Evolutionary conservation across 164 flowering plant genomes (phyloP), one percentile per base, ranked within the genome.

Genomic region (Liriodendron chinense): DNA sequence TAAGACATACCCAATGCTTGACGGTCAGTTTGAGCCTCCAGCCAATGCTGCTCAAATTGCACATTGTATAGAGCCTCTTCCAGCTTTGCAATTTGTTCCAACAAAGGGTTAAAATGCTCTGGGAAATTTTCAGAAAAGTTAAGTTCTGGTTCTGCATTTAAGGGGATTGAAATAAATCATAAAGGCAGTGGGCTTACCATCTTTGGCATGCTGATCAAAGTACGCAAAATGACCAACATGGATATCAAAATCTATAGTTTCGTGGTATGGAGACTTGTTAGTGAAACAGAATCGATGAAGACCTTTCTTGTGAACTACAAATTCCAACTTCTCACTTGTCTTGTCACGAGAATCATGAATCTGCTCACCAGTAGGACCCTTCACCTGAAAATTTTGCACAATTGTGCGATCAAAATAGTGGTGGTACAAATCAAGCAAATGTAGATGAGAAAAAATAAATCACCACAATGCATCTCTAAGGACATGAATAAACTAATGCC

Each of bases 41-140:
- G 83, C 98, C 98, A 96, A 75, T 92, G 98, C 81, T 96, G 99
- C 75, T 92, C 98, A 76, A 92, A 96, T 78, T 94, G 98, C 76
- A 96, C 87, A 78, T 92, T 92, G 84, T 94, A 90, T 69, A 96
- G 89, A 68, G 98, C 96, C 71, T 92, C 97, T 79, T 90, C 97
- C 68, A 94, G 78, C 80, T 94, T 94, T 1, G 87, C 79, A 63
- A 96, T 91, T 75, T 94, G 93, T 47, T 94, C 97, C 75, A 92
- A 69, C 82, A 96, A 84, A 47, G 99, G 98, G 49, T 79, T 88
- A 76, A 96, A 82, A 84, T 96, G 98, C 87, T 96, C 99, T 94
- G 92, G 78, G 78, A 16, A 73, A 49, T 74, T 28, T 21, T 47
- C 75, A 79, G 10, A 75, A 71, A 72, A 53, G 20, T 62, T 34